Evolutionary conservation across 2,329 filamentous ascomycete genomes (phyloP).

Genomic region (Stylonectria norvegica): DNA sequence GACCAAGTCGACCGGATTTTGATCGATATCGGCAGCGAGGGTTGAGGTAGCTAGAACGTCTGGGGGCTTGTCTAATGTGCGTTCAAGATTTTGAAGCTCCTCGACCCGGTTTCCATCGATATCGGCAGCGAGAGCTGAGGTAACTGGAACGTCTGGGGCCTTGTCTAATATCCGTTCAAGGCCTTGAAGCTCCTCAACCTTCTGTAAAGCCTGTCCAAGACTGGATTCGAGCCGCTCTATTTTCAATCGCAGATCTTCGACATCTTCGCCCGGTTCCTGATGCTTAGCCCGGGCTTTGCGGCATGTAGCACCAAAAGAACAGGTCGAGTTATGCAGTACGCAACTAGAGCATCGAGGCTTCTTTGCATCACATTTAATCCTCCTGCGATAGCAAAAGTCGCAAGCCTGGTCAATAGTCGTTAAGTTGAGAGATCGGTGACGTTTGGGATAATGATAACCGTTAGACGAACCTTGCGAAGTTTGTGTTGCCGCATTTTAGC

Average conservation of each 20-base stretch:
- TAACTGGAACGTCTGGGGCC: too few species aligned
- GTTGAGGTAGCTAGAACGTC: too few species aligned
- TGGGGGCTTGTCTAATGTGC: neutral
- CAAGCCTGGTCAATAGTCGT: too few species aligned
- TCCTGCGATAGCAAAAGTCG: conserved; percentile 16
- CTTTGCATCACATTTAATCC: conserved; percentile 13
- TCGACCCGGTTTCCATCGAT: neutral
- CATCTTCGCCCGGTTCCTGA: too few species aligned
- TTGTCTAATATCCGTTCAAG: neutral
- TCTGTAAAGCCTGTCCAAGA: neutral
- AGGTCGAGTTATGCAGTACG: conserved; percentile 1
- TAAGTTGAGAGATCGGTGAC: too few species aligned
- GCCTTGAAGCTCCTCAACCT: neutral
- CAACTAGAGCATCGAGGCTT: conserved; percentile 14
- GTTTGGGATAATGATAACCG: too few species aligned
- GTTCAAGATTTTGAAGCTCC: neutral
- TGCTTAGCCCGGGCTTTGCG: conserved; percentile 1
- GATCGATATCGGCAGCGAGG: neutral
- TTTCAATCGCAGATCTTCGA: neutral
- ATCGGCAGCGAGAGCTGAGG: neutral
- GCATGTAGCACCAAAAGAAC: conserved; percentile 5
- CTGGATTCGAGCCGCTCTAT: neutral
- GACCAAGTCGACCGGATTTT: neutral
- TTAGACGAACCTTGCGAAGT: too few species aligned
- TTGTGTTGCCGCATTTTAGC: too few species aligned